phyloP scores from a whole-genome alignment of 1,139 yeast genomes.

The Entelexis paramagnoliae region DNA sequence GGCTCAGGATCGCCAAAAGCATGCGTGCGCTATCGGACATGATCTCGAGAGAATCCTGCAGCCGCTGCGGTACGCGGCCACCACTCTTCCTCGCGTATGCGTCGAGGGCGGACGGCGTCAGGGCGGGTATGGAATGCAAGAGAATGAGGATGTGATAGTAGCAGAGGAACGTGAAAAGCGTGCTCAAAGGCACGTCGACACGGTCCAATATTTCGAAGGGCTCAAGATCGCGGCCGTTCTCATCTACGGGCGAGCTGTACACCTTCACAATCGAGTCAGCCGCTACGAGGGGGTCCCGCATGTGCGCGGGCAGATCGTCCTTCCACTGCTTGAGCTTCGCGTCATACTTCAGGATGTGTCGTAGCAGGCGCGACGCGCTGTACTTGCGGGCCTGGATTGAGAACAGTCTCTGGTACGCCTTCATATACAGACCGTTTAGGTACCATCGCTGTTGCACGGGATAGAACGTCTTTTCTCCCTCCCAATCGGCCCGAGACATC shows the following conservation, averaged over 20 bases:
- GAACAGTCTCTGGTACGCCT: slow-evolving; percentile 28
- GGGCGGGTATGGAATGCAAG: slow-evolving; percentile 29
- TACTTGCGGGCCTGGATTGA: slow-evolving; percentile 30
- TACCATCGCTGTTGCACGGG: slow-evolving; percentile 1
- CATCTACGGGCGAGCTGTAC: background rate
- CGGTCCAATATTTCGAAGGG: background rate
- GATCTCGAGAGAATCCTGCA: slow-evolving; percentile 12
- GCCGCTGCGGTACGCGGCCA: slow-evolving; percentile 9
- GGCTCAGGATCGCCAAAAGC: slow-evolving; percentile 2
- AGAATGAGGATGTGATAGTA: slow-evolving; percentile 26
- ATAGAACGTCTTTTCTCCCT: background rate
- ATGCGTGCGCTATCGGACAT: slow-evolving; percentile 11
- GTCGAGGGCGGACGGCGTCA: slow-evolving; percentile 27
- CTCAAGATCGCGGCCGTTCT: slow-evolving; percentile 10
- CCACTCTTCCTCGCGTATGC: slow-evolving; percentile 1
- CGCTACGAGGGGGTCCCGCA: slow-evolving; percentile 25
- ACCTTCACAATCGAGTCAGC: background rate
- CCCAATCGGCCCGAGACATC: background rate
- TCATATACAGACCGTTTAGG: slow-evolving; percentile 25
- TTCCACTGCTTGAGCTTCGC: slow-evolving; percentile 29
- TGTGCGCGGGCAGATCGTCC: slow-evolving; percentile 26
- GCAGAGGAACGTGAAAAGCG: slow-evolving; percentile 7
- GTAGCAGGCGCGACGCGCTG: slow-evolving; percentile 26
- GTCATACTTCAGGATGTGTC: slow-evolving; percentile 29
- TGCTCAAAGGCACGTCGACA: background rate